Conservation (phyloP, 768 basidiomycete genomes). For the Coprinopsis strossmayeri region DNA sequence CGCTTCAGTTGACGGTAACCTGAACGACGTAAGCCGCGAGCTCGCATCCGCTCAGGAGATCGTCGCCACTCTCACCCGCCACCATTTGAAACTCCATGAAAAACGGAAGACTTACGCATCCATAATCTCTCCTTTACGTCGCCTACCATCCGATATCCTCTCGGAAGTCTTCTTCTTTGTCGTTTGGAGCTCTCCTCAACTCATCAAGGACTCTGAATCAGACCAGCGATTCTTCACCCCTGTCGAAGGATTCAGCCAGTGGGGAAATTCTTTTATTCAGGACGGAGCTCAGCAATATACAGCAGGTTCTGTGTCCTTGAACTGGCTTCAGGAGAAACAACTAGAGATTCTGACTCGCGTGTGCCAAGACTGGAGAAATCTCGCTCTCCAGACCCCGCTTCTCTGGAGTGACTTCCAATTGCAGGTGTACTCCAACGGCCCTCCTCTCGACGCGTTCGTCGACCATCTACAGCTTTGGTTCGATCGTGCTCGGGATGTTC, state of each 20-base stretch:
- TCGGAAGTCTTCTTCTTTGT: conserved; percentile 6
- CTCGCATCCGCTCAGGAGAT: conserved; percentile 1
- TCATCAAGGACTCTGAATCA: neutral
- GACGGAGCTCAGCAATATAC: too few relatives aligned
- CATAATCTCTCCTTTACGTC: conserved; percentile 5
- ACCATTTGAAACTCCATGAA: neutral
- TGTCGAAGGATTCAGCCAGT: neutral
- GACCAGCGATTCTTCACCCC: neutral
- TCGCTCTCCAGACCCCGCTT: neutral
- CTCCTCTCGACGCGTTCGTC: neutral
- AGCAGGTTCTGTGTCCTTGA: neutral
- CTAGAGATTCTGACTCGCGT: conserved; percentile 3
- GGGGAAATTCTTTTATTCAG: neutral
- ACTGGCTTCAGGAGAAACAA: conserved; percentile 3
- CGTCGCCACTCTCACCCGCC: neutral
- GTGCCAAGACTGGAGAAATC: conserved; percentile 1
- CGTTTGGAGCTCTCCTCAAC: conserved; percentile 5
- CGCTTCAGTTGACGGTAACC: neutral
- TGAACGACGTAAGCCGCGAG: neutral
- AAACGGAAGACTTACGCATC: neutral
- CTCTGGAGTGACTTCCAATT: conserved; percentile 5
- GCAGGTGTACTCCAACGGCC: conserved; percentile 6
- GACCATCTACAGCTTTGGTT: conserved; percentile 5
- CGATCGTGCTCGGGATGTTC: neutral
- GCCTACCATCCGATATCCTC: conserved; percentile 2